Evolutionary conservation across 495 filamentous ascomycete species (phyloP).

Genomic region (Aspergillus diversus): DNA sequence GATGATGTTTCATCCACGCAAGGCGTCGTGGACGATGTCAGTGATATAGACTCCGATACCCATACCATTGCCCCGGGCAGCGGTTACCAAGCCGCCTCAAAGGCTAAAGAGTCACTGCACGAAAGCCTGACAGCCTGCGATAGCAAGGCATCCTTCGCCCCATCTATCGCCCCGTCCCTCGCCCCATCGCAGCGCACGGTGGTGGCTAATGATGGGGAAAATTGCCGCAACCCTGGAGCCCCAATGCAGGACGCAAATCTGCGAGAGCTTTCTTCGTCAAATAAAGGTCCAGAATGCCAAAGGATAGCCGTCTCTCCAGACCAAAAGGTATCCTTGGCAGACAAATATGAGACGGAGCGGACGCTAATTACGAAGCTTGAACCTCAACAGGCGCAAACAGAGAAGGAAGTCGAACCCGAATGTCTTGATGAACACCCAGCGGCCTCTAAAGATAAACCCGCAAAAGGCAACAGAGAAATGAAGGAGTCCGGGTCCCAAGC

Average conservation of each 20-base stretch:
- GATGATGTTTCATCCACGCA: slow-evolving; percentile 34
- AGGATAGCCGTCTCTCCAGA: neutral
- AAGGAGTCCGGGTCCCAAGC: neutral
- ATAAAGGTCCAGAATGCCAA: neutral
- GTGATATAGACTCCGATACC: slow-evolving; percentile 25
- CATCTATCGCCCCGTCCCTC: neutral
- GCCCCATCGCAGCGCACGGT: too few species aligned
- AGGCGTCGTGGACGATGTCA: slow-evolving; percentile 32
- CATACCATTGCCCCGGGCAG: slow-evolving; percentile 22
- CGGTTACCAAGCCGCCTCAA: slow-evolving; percentile 8
- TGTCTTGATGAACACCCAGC: neutral
- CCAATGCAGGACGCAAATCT: neutral
- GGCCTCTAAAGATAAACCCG: neutral
- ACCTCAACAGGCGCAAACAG: neutral
- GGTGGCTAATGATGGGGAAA: too few species aligned
- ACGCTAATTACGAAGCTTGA: neutral
- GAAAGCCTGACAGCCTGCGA: neutral
- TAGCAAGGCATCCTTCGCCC: neutral
- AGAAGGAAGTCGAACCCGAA: neutral
- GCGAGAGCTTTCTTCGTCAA: neutral
- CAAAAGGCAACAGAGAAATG: neutral
- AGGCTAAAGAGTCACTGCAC: slow-evolving; percentile 5
- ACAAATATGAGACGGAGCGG: neutral
- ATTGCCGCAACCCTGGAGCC: too few species aligned
- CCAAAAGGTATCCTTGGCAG: neutral